Base-by-base conservation (phyloP, 2,329 filamentous ascomycete genomes). In the Phoma sp. region DNA sequence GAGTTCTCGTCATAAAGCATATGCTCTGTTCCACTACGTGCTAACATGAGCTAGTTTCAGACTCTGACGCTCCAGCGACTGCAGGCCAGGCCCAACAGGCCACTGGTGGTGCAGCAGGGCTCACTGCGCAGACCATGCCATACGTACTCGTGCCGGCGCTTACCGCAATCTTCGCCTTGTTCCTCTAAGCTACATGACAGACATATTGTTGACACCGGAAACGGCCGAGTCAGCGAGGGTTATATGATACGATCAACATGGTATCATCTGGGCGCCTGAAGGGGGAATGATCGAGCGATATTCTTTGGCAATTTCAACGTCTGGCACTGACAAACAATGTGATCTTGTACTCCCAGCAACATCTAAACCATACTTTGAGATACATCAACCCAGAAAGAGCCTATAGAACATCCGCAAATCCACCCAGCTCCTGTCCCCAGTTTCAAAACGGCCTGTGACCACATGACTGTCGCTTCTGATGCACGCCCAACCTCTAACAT, bases 101-200 rank as follows among this genome's bases (percentile, higher is more conserved):
- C 18, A 62, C 37, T 4, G 43, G 56, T 25, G 52, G 38, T n/a
- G 62, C 64, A 25, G 45, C 36, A 20, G 38, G 49, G 17, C 34
- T 63, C 10, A 58, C 59, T 6, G 23, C 57, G 1, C 58, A 61
- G 42, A 50, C 57, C 1, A 48, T 64, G 39, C 57, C 66, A 4
- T 64, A 62, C 28, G 10, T 63, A 7, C 51, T 65, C 21, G 55
- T 65, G 0, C 52, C 64, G 4, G 52, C 55, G 15, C 36, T 67
- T 11, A 60, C 56, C 15, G 60, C 39, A 12, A 17, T 61, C 18
- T 62, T 65, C 42, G 52, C 58, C 6, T 9, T 64, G 2, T 52
- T 67, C 15, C 49, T 68, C 42, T 68, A 60, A 30, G 15, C 33
- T 17, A 29, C 17, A 21, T 32, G 20, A 3, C 18, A 18, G 33